Conservation (phyloP, 1,139 yeast genomes). For the Geotrichum cucujoidarum region DNA sequence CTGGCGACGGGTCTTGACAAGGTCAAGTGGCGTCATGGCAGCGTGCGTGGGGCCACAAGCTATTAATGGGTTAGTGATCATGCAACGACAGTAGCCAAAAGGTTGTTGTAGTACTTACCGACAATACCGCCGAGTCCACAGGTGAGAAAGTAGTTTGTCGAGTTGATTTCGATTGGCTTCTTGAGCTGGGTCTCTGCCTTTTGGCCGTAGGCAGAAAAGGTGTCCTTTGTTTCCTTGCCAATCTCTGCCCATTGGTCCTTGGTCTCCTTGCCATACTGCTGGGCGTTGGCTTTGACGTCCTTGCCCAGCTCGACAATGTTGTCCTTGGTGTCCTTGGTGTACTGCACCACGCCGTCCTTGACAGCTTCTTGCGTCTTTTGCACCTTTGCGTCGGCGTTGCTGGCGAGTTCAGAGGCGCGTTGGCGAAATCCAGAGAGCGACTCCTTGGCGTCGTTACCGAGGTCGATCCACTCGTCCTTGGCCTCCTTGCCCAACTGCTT, state of each 20-base stretch:
- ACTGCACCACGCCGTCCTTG: background rate
- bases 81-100: background rate
- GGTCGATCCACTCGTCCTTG: too few species aligned
- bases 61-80: constrained; percentile 28
- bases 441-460: too few species aligned
- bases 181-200: constrained; percentile 33
- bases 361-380: background rate
- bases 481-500: background rate
- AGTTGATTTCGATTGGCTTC: constrained; percentile 49
- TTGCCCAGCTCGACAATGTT: too few species aligned
- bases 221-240: constrained; percentile 23
- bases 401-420: background rate
- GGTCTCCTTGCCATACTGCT: background rate
- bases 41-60: constrained; percentile 88
- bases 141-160: constrained; percentile 69
- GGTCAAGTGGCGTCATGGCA: constrained; percentile 69
- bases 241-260: too few species aligned
- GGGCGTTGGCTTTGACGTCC: background rate
- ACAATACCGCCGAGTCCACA: constrained; percentile 84
- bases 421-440: too few species aligned
- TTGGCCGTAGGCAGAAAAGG: constrained; percentile 31
- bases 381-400: background rate
- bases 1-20: constrained; percentile 75
- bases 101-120: constrained; percentile 32
- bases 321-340: constrained; percentile 17